Evolutionary conservation across 73 alveolate species (phyloP).

Genomic region (Tetrahymena thermophila): DNA sequence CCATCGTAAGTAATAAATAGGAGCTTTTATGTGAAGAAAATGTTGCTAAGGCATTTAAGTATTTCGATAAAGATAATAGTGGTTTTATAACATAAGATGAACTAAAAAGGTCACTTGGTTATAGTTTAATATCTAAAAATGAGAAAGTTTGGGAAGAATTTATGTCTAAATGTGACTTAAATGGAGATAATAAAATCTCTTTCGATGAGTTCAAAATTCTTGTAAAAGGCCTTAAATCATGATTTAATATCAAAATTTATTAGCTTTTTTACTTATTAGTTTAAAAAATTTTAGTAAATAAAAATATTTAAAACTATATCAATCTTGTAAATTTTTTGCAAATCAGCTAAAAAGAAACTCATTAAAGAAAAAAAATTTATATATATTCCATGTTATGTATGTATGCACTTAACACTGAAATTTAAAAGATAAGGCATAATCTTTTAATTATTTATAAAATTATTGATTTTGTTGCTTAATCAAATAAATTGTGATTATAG

Average conservation of each 20-base stretch:
- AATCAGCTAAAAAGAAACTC: too few relatives aligned
- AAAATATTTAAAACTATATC: too few relatives aligned
- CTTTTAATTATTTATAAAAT: too few relatives aligned
- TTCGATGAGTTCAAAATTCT: neutral
- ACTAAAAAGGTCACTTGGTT: neutral
- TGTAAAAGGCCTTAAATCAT: neutral
- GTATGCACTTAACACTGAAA: too few relatives aligned
- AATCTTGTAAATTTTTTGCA: too few relatives aligned
- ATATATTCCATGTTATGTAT: too few relatives aligned
- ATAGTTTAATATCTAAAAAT: neutral
- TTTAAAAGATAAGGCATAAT: too few relatives aligned
- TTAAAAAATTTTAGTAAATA: too few relatives aligned
- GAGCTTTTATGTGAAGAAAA: neutral
- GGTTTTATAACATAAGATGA: neutral
- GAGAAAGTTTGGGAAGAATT: neutral
- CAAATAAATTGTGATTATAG: too few relatives aligned
- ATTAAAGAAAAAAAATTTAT: too few relatives aligned
- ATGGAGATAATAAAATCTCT: neutral
- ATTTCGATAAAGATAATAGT: neutral
- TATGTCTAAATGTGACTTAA: neutral
- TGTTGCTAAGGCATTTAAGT: neutral
- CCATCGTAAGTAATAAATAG: neutral
- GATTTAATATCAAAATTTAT: neutral
- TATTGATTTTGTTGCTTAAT: too few relatives aligned
- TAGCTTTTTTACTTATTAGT: neutral